A percentile compares a stretch with the other conserved stretches of the same genome.
Evolutionary conservation across 176 grass and related monocot genomes (phyloP).

Genomic region (Tillandsia leiboldiana): DNA sequence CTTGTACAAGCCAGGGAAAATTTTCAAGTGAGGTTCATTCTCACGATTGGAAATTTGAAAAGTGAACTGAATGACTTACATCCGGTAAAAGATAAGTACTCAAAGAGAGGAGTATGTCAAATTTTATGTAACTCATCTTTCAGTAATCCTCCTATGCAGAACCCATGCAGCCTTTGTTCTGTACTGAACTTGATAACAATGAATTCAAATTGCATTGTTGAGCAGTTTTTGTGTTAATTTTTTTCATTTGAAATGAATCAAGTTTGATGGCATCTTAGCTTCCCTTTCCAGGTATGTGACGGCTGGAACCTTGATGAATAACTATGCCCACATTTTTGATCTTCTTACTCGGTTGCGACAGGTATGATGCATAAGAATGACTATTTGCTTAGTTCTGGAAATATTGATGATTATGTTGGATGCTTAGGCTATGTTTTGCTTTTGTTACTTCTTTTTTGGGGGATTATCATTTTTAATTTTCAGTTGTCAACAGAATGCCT

Average conservation of each 20-base stretch:
- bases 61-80: too few relatives aligned
- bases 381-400: not conserved
- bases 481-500: not conserved
- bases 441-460: slow-evolving; percentile 10
- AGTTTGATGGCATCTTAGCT: slow-evolving; percentile 1
- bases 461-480: not conserved
- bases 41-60: too few relatives aligned
- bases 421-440: not conserved
- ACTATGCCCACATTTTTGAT: slow-evolving; percentile 96
- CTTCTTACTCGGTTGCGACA: slow-evolving; percentile 90
- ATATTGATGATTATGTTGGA: not conserved
- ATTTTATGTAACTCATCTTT: too few relatives aligned
- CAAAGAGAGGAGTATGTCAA: too few relatives aligned
- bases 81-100: too few relatives aligned
- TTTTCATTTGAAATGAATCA: not conserved
- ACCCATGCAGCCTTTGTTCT: too few relatives aligned
- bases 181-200: not conserved
- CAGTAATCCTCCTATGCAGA: too few relatives aligned
- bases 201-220: not conserved
- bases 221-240: not conserved
- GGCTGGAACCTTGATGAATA: slow-evolving; percentile 91
- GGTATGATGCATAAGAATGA: slow-evolving; percentile 27
- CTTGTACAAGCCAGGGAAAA: too few relatives aligned
- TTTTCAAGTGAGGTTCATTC: too few relatives aligned
- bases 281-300: slow-evolving; percentile 59